These are phyloP conservation scores for Arctium lappa DNA, from an alignment of 129 eudicot species.

Conservation along the genomic window DNA sequence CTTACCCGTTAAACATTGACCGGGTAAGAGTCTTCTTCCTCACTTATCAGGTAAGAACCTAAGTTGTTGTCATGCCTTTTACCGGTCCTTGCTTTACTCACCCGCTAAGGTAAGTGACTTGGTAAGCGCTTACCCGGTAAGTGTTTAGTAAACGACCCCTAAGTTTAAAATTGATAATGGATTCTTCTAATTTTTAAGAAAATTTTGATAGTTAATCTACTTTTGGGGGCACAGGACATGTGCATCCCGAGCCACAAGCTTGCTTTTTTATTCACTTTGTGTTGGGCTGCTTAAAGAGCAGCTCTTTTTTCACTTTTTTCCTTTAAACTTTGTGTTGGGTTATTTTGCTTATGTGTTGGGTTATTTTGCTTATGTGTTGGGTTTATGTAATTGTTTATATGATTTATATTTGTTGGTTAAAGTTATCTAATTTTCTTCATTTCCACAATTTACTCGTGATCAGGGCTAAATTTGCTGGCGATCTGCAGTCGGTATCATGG, in stretches of 20 bases:
- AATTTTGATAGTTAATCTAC: neutral
- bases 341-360: neutral
- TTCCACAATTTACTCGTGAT: slow-evolving; percentile 13
- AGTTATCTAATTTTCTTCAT: neutral
- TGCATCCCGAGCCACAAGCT: neutral
- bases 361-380: neutral
- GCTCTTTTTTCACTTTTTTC: neutral
- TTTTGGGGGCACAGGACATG: neutral
- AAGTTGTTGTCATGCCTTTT: no score
- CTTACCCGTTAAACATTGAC: no score
- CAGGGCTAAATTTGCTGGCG: slow-evolving; percentile 98
- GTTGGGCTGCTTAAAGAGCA: neutral
- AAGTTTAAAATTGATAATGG: neutral
- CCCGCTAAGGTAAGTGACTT: no score
- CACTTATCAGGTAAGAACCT: no score
- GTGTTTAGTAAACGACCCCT: no score
- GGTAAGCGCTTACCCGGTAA: no score
- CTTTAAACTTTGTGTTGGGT: neutral
- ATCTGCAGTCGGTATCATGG: slow-evolving; percentile 97
- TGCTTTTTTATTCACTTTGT: neutral
- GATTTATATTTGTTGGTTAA: neutral
- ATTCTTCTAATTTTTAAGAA: neutral
- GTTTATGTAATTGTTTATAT: neutral
- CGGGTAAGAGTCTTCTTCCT: no score
- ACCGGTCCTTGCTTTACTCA: no score